Evolutionary conservation across 2,329 filamentous ascomycete genomes (phyloP).

Genomic region (Curvularia lunata): DNA sequence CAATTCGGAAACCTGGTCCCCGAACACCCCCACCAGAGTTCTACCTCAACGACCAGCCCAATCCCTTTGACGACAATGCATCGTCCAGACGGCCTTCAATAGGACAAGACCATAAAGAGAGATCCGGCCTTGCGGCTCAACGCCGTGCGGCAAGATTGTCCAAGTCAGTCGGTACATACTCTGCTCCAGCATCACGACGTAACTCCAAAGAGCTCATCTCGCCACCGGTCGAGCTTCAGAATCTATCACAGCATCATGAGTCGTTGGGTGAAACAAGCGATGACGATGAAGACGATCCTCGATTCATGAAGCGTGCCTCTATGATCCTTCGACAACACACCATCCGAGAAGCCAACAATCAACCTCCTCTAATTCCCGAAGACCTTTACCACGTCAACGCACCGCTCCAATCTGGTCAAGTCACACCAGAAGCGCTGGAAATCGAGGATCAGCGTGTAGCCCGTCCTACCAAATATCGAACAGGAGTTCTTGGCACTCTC

Average conservation of each 20-base stretch:
- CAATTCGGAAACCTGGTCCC: constrained; percentile 41
- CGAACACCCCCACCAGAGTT: constrained; percentile 45
- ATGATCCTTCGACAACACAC: constrained; percentile 45
- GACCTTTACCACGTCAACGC: constrained; percentile 42
- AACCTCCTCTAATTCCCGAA: constrained; percentile 28
- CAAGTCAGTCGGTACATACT: constrained; percentile 46
- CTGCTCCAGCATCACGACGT: constrained; percentile 44
- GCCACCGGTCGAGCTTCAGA: constrained; percentile 28
- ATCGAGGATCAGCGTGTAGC: constrained; percentile 69
- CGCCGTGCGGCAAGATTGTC: constrained; percentile 45
- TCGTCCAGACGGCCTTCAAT: constrained; percentile 12
- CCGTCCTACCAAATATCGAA: constrained; percentile 70
- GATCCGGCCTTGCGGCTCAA: constrained; percentile 45
- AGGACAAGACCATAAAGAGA: constrained; percentile 34
- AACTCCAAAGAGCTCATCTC: constrained; percentile 43
- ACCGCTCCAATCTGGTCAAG: constrained; percentile 53
- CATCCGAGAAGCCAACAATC: constrained; percentile 20
- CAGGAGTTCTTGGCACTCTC: constrained; percentile 74
- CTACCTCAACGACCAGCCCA: constrained; percentile 41
- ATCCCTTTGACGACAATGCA: constrained; percentile 41
- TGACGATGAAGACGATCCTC: constrained; percentile 40
- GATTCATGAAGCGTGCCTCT: constrained; percentile 52
- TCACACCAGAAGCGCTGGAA: constrained; percentile 57
- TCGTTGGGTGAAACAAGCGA: constrained; percentile 26
- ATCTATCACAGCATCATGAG: constrained; percentile 24